Evolutionary conservation across 1,284 basidiomycete genomes (phyloP), one percentile per base, ranked within the genome.

Genomic region (Trichosporon ovoides): DNA sequence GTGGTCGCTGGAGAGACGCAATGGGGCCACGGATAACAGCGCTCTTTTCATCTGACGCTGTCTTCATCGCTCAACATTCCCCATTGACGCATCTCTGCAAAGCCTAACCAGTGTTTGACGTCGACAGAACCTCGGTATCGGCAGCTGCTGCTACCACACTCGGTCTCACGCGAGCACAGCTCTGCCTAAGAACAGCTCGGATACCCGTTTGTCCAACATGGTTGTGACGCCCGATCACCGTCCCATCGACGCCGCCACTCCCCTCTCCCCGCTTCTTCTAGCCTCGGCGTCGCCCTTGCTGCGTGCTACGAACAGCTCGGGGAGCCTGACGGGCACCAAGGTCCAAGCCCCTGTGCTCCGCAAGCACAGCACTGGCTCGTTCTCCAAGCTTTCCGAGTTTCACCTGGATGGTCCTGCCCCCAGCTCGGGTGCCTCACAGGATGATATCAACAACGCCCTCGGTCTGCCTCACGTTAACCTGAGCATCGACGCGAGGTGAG

Each of bases 401-500:
- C 66, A 65, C 46, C 67, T 76, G 2, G 74, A 76, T 38, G 58
- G 57, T 10, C 65, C 64, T 1, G 56, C 64, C 7, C 37, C 60
- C 5, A 57, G 24, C 0, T 55, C 59, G 10, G 54, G 52, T 2
- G 61, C 60, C 31, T 59, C 68, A 10, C 33, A 50, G 22, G 57
- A 66, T 24, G 60, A 63, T 7, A 81, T 84, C 57, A 83, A 86
- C 33, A 35, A 31, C 33, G 14, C 43, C 10, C 43, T 48, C 24
- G 87, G 86, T 11, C 70, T 93, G 48, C 79, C 80, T 38, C 86
- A 91, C 77, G 81, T 83, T 20, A 77, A 80, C 19, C 67, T 82
- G 10, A 82, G 77, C 66, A 77, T 93, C 52, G 84, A 89, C 68
- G 83, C 88, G 38, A 85, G 84, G 88, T 90, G 77, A 85, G 87